Evolutionary conservation across 352 stramenopile species (phyloP), one percentile per base, ranked within the genome.

Genomic region (Globisporangium emineosum): DNA sequence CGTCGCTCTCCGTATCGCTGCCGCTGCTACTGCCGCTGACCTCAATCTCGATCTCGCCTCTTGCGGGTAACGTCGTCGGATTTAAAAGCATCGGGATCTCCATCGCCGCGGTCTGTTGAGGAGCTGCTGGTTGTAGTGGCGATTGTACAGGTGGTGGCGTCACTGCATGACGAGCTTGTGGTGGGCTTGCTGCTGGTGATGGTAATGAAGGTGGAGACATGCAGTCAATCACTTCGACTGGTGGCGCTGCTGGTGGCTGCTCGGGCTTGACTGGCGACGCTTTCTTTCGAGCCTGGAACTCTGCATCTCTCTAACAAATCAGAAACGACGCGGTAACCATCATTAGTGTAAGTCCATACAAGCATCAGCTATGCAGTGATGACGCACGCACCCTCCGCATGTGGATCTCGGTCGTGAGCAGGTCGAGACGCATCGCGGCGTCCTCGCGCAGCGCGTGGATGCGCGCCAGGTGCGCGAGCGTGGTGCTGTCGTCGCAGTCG

Each of bases 381-480:
- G 5, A 61, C 17, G 23, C 55, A 61, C 55, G 23, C 55, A 61
- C 55, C 25, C 55, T 32, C 0, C 35, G 55, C 35, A 37, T 29
- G 35, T 52, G 55, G 55, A 40, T 61, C 37, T 61, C 55, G 25
- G 35, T 29, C 23, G 37, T 29, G 55, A 61, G 55, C 55, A 61
- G 37, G 35, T 61, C 55, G 7, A 61, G 15, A 3, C 37, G 55
- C 37, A 51, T 61, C 35, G 55, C 17, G 25, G 42, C 55, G 35
- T 61, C 55, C 21, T 61, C 55, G 35, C 55, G 55, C 15, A 61
- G 55, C 55, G 55, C 55, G 55, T 61, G 55, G 55, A 61, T 61
- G 37, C 55, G 55, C 55, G 35, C 32, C n/a, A 61, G 19, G 55
- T 52, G 35, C 25, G 25, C 25, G 55, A 61, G 55, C 37, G 55